Conservation (phyloP, 176 grass and related monocot species). For the maize (Zea mays) region DNA sequence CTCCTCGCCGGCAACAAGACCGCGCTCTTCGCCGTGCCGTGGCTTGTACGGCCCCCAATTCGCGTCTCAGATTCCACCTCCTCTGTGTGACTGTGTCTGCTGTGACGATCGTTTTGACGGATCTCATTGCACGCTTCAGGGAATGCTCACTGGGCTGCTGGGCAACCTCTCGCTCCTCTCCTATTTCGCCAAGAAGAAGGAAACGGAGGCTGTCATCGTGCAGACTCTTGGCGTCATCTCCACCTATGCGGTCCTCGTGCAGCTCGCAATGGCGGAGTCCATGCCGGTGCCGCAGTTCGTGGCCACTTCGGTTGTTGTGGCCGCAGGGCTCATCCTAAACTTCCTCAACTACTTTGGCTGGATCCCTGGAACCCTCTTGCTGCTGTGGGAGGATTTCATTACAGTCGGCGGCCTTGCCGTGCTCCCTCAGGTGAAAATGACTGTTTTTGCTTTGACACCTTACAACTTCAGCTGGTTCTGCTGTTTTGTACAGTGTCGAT, state of each 20-base stretch:
- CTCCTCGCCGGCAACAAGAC: constrained; percentile 85
- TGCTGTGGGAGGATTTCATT: constrained; percentile 88
- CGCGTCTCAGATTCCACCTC: neutral
- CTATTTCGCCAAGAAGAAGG: constrained; percentile 97
- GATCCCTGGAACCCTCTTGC: constrained; percentile 62
- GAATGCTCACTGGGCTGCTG: constrained; percentile 94
- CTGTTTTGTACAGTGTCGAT: neutral
- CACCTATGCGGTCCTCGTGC: constrained; percentile 75
- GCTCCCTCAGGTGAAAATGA: constrained; percentile 78
- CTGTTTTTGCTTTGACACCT: neutral
- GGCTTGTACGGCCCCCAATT: constrained; percentile 59
- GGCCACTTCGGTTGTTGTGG: constrained; percentile 58
- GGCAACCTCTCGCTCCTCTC: constrained; percentile 90
- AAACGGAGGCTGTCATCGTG: constrained; percentile 77
- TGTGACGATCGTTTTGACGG: neutral
- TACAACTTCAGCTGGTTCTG: constrained; percentile 10
- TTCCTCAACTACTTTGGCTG: constrained; percentile 81
- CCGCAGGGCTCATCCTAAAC: constrained; percentile 73
- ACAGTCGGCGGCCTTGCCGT: constrained; percentile 78
- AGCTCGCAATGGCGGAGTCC: constrained; percentile 78
- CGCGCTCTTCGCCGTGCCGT: constrained; percentile 87
- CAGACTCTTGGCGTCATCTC: constrained; percentile 82
- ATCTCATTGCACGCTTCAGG: constrained; percentile 38
- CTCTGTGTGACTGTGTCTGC: neutral
- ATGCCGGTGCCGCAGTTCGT: constrained; percentile 81